Percentiles rank a stretch among this genome's conserved stretches.
phyloP scores from a whole-genome alignment of 2,329 filamentous ascomycete genomes.

The Colletotrichum incanum region DNA sequence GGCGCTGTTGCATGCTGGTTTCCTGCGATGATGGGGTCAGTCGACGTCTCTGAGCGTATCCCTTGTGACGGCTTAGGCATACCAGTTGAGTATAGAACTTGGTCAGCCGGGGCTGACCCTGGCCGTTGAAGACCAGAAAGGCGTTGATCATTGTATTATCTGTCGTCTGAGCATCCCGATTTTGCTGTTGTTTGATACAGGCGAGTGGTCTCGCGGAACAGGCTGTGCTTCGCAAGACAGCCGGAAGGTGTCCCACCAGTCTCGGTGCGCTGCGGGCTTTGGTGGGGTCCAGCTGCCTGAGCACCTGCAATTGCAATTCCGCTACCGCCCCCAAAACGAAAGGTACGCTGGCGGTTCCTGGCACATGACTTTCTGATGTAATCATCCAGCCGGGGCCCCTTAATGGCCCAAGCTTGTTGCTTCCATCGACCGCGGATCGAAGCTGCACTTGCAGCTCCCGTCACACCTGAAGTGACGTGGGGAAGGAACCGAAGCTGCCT shows the following conservation, averaged over 20 bases:
- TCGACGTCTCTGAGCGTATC: not conserved
- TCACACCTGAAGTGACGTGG: constrained; percentile 39
- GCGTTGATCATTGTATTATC: constrained; percentile 91
- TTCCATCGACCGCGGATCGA: constrained; percentile 2
- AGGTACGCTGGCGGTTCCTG: constrained; percentile 26
- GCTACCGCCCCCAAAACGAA: constrained; percentile 9
- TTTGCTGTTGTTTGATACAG: not conserved
- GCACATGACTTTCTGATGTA: constrained; percentile 44
- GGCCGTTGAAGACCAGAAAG: constrained; percentile 98
- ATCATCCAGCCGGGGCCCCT: not conserved
- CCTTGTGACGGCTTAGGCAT: constrained; percentile 45
- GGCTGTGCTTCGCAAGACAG: not conserved
- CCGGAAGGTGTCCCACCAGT: not conserved
- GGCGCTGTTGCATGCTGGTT: constrained; percentile 95
- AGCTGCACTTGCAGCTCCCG: constrained; percentile 16
- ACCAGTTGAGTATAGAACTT: constrained; percentile 99
- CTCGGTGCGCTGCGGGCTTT: constrained; percentile 5
- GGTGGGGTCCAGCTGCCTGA: constrained; percentile 29
- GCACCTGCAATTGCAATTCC: not conserved
- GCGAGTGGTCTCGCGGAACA: not conserved
- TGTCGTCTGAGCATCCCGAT: constrained; percentile 46
- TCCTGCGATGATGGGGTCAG: constrained; percentile 71
- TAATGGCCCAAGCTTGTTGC: constrained; percentile 3
- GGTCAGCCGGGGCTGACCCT: constrained; percentile 94
- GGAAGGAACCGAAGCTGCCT: constrained; percentile 39